Conservation (phyloP, 2,329 filamentous ascomycete species). For the Epichloe coenophiala region DNA sequence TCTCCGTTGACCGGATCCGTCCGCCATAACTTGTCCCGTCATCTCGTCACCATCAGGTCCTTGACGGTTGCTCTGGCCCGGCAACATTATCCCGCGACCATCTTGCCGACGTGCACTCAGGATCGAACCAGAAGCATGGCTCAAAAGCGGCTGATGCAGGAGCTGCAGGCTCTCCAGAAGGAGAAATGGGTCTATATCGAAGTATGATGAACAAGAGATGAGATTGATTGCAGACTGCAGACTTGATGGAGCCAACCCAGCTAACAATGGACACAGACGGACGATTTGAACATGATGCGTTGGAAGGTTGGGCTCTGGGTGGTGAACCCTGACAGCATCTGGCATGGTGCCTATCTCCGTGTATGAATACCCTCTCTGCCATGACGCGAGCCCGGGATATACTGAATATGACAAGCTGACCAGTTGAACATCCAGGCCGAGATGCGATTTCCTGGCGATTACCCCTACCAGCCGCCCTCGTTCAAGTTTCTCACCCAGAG, state of each 20-base stretch:
- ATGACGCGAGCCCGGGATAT: slow-evolving; percentile 4
- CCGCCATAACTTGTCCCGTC: neutral
- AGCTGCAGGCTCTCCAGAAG: slow-evolving; percentile 68
- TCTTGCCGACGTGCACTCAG: neutral
- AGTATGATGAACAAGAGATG: slow-evolving; percentile 31
- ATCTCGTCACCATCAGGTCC: neutral
- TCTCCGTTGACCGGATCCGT: neutral
- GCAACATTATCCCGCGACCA: neutral
- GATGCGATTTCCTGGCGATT: slow-evolving; percentile 79
- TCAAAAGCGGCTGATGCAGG: slow-evolving; percentile 74
- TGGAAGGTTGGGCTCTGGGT: slow-evolving; percentile 88
- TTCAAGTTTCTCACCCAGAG: slow-evolving; percentile 68
- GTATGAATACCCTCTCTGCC: slow-evolving; percentile 17
- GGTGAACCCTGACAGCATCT: slow-evolving; percentile 80
- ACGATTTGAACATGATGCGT: slow-evolving; percentile 70
- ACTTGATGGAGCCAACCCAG: neutral
- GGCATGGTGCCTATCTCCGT: slow-evolving; percentile 86
- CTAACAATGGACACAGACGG: slow-evolving; percentile 36
- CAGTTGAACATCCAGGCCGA: slow-evolving; percentile 40
- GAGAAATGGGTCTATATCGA: slow-evolving; percentile 93
- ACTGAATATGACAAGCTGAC: neutral
- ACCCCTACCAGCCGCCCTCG: slow-evolving; percentile 77
- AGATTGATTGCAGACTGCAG: neutral
- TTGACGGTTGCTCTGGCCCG: neutral
- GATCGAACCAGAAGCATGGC: slow-evolving; percentile 22